These are phyloP conservation scores for Diaporthe destruens DNA, from an alignment of 2,329 filamentous ascomycete species.

Conservation along the genomic window DNA sequence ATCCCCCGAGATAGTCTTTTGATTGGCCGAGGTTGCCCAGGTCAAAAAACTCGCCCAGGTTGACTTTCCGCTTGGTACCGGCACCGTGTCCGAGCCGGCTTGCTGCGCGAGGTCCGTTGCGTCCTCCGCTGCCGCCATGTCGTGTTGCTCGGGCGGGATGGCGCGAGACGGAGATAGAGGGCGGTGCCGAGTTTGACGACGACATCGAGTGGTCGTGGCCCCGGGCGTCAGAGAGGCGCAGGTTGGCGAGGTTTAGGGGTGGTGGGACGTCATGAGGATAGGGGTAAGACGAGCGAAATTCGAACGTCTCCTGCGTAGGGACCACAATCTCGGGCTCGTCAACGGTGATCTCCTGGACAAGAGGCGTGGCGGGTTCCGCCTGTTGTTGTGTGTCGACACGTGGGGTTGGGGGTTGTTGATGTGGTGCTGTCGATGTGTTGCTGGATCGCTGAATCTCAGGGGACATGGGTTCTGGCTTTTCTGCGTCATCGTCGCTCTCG, in stretches of 20 bases:
- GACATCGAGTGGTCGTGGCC: slow-evolving; percentile 54
- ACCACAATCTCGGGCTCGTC: slow-evolving; percentile 58
- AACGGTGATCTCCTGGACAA: slow-evolving; percentile 40
- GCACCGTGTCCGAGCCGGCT: slow-evolving; percentile 71
- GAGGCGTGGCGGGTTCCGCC: slow-evolving; percentile 52
- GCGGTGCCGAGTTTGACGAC: slow-evolving; percentile 43
- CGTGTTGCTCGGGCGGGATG: slow-evolving; percentile 39
- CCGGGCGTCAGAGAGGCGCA: slow-evolving; percentile 68
- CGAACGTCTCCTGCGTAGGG: slow-evolving; percentile 73
- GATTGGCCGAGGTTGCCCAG: slow-evolving; percentile 72
- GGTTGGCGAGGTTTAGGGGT: slow-evolving; percentile 72
- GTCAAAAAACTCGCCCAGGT: slow-evolving; percentile 82
- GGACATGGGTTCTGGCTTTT: slow-evolving; percentile 71
- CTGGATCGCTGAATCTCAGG: slow-evolving; percentile 67
- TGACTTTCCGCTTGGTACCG: slow-evolving; percentile 79
- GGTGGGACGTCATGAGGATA: slow-evolving; percentile 65
- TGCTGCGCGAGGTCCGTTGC: slow-evolving; percentile 47
- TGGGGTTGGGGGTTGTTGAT: slow-evolving; percentile 45
- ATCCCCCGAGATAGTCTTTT: slow-evolving; percentile 69
- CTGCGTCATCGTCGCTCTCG: slow-evolving; percentile 70
- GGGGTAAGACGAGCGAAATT: slow-evolving; percentile 74
- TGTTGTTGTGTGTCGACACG: slow-evolving; percentile 52
- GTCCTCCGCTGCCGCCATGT: slow-evolving; percentile 43
- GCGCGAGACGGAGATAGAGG: slow-evolving; percentile 36
- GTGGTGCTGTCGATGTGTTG: slow-evolving; percentile 50